A percentile compares a stretch with the other conserved stretches of the same genome.
Conservation (phyloP, 805 yeast species). For the Saccharomycopsis sp. region DNA sequence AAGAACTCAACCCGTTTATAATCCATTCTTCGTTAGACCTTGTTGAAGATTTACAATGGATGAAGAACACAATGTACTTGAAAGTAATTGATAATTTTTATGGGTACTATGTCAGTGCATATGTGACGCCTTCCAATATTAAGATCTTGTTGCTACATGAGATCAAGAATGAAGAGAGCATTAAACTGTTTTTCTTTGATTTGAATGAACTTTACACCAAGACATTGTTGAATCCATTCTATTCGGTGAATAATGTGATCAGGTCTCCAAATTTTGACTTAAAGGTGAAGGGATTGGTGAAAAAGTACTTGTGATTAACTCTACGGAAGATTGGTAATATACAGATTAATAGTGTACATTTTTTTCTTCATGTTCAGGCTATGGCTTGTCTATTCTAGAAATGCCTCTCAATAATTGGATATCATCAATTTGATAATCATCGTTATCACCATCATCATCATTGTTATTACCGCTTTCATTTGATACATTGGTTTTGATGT, state of each 20-base stretch:
- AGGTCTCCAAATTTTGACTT: slow-evolving; percentile 68
- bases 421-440: slow-evolving; percentile 27
- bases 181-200: slow-evolving; percentile 78
- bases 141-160: slow-evolving; percentile 72
- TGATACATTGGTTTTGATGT: not conserved
- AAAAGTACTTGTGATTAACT: slow-evolving; percentile 53
- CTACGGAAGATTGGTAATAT: not conserved
- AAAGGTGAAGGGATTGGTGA: slow-evolving; percentile 63
- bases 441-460: slow-evolving; percentile 21
- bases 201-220: slow-evolving; percentile 84
- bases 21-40: slow-evolving; percentile 84
- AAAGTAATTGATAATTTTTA: slow-evolving; percentile 82
- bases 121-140: slow-evolving; percentile 80
- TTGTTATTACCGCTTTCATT: not conserved
- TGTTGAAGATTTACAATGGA: slow-evolving; percentile 88
- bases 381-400: slow-evolving; percentile 24
- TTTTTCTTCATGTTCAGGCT: not conserved
- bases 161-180: slow-evolving; percentile 48
- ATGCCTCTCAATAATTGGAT: slow-evolving; percentile 32
- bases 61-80: slow-evolving; percentile 53
- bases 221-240: slow-evolving; percentile 80
- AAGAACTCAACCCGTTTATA: slow-evolving; percentile 80
- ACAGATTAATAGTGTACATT: not conserved
- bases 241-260: slow-evolving; percentile 67
- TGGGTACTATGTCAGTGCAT: slow-evolving; percentile 76